These are phyloP conservation scores for Rhizopogon salebrosus DNA, from an alignment of 768 basidiomycete species.

Conservation along the genomic window DNA sequence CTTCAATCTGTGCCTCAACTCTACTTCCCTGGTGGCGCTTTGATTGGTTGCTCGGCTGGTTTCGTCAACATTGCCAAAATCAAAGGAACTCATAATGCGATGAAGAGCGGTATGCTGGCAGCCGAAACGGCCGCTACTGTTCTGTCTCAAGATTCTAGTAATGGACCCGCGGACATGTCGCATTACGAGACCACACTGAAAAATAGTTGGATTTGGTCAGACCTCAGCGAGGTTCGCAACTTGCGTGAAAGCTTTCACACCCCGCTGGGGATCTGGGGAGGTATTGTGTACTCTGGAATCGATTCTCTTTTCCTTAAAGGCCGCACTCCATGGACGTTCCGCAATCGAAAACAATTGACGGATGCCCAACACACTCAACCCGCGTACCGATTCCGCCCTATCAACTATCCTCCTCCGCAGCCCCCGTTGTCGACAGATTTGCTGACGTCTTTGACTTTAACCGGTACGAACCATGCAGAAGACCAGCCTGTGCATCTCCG, in stretches of 20 bases:
- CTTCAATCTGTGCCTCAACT: conserved; percentile 84
- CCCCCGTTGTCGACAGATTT: conserved; percentile 91
- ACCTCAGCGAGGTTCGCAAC: conserved; percentile 89
- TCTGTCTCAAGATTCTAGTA: conserved; percentile 29
- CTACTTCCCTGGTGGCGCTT: conserved; percentile 89
- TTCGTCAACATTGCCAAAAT: conserved; percentile 97
- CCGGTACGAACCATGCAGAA: conserved; percentile 95
- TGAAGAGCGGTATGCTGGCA: conserved; percentile 98
- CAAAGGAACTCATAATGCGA: conserved; percentile 97
- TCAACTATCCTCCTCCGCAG: conserved; percentile 83
- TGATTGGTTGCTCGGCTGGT: conserved; percentile 93
- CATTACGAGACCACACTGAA: conserved; percentile 65
- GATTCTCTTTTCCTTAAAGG: conserved; percentile 85
- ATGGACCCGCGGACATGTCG: conserved; percentile 54
- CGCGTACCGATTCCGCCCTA: conserved; percentile 63
- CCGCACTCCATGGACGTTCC: conserved; percentile 89
- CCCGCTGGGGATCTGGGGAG: conserved; percentile 77
- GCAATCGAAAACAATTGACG: conserved; percentile 44
- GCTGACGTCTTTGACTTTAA: conserved; percentile 83
- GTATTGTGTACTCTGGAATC: conserved; percentile 83
- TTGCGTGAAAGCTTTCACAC: conserved; percentile 85
- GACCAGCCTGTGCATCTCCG: conserved; percentile 90
- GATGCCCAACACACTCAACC: conserved; percentile 72
- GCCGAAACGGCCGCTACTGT: conserved; percentile 80
- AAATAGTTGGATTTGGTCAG: conserved; percentile 79